Evolutionary conservation across 1,284 basidiomycete species (phyloP).

Genomic region (Pseudozyma thailandica): DNA sequence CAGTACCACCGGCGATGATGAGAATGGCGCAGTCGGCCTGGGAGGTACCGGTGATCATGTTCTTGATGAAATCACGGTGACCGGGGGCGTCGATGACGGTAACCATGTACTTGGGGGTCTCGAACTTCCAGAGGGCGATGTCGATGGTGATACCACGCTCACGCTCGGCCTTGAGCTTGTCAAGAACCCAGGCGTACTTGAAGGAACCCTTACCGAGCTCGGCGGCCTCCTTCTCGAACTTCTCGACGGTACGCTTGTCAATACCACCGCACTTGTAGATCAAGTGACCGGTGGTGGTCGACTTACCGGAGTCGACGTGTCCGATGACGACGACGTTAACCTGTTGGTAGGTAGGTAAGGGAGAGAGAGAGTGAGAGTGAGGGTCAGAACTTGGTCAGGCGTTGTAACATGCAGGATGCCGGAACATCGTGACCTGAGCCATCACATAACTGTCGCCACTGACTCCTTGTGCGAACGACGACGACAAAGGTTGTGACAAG

Average conservation of each 20-base stretch:
- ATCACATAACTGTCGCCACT: not conserved
- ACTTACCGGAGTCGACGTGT: slow-evolving; percentile 77
- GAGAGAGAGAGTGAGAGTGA: slow-evolving; percentile 1
- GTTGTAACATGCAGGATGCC: not conserved
- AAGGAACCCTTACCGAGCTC: slow-evolving; percentile 99
- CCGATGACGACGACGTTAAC: slow-evolving; percentile 69
- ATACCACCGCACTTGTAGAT: slow-evolving; percentile 99
- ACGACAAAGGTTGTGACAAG: not conserved
- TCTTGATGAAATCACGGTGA: slow-evolving; percentile 99
- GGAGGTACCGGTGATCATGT: slow-evolving; percentile 81
- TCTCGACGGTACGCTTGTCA: slow-evolving; percentile 99
- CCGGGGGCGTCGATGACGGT: slow-evolving; percentile 97
- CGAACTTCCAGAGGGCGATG: slow-evolving; percentile 77
- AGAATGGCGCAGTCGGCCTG: slow-evolving; percentile 99
- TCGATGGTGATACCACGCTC: slow-evolving; percentile 99
- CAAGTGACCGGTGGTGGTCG: slow-evolving; percentile 99
- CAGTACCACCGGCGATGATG: slow-evolving; percentile 98
- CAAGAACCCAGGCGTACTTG: slow-evolving; percentile 97
- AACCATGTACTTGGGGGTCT: slow-evolving; percentile 70
- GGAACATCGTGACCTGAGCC: not conserved
- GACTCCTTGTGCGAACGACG: not conserved
- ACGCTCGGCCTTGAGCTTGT: slow-evolving; percentile 99
- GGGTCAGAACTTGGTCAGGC: slow-evolving; percentile 9
- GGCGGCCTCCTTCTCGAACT: slow-evolving; percentile 99
- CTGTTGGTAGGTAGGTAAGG: slow-evolving; percentile 29